Evolutionary conservation across 768 basidiomycete species (phyloP).

Genomic region (Trametes cingulata): DNA sequence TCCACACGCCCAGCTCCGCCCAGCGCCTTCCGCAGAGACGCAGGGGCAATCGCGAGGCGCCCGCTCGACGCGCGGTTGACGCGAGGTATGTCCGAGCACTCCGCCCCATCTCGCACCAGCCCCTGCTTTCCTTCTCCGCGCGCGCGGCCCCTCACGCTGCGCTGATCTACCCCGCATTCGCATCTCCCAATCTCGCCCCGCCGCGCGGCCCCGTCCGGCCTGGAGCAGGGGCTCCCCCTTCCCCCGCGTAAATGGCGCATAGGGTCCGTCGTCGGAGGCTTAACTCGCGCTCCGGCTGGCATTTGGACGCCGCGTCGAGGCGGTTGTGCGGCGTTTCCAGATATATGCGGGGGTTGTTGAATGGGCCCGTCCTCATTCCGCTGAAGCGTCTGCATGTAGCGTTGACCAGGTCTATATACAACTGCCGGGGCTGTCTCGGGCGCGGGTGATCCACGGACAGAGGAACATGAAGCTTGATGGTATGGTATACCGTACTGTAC

Average conservation of each 20-base stretch:
- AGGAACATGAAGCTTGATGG: no score
- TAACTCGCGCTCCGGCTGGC: not conserved
- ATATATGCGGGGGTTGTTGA: not conserved
- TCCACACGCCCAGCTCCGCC: not conserved
- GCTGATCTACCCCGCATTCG: slow-evolving; percentile 15
- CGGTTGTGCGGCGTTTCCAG: not conserved
- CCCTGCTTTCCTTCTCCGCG: not conserved
- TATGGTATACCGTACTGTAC: no score
- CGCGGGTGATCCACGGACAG: no score
- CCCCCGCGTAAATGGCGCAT: not conserved
- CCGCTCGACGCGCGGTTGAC: not conserved
- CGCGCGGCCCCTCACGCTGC: not conserved
- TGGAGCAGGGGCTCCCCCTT: not conserved
- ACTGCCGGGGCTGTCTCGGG: no score
- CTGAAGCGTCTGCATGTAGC: not conserved
- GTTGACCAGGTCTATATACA: not conserved
- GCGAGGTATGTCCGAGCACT: not conserved
- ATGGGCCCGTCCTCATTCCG: not conserved
- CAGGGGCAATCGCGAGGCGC: not conserved
- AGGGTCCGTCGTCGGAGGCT: not conserved
- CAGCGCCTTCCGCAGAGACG: not conserved
- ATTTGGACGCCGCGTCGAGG: slow-evolving; percentile 6
- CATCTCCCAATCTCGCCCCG: not conserved
- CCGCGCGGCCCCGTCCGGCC: not conserved
- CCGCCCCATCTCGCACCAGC: no score